phyloP scores from a whole-genome alignment of 768 basidiomycete genomes.

The Lanmaoa pseudosensibilis region DNA sequence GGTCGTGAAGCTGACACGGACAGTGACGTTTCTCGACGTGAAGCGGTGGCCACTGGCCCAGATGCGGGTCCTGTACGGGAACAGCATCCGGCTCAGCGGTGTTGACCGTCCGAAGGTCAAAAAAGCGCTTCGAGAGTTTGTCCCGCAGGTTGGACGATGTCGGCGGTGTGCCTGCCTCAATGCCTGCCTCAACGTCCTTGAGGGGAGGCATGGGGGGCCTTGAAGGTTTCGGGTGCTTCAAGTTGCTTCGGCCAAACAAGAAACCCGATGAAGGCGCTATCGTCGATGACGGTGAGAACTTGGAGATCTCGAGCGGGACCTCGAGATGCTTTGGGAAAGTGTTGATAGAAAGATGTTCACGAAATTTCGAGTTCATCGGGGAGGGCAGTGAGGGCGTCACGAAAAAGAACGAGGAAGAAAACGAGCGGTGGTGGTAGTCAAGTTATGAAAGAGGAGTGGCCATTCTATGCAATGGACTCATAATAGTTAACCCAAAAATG shows the following conservation, averaged over 20 bases:
- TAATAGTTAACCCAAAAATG: conserved; percentile 16
- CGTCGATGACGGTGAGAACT: conserved; percentile 47
- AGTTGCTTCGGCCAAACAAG: conserved; percentile 23
- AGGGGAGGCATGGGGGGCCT: background rate
- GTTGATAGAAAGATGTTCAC: conserved; percentile 31
- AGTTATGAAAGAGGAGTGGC: background rate
- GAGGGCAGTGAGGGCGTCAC: background rate
- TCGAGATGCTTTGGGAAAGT: conserved; percentile 9
- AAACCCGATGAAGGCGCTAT: conserved; percentile 30
- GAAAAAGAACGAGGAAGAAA: conserved; percentile 3
- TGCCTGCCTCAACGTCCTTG: conserved; percentile 30
- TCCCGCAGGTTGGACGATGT: conserved; percentile 29
- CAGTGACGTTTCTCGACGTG: conserved; percentile 38
- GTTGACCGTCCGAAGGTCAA: conserved; percentile 35
- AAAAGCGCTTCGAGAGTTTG: conserved; percentile 38
- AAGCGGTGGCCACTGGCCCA: conserved; percentile 40
- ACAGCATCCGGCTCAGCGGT: conserved; percentile 24
- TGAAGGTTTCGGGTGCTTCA: conserved; percentile 5
- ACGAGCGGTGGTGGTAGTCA: conserved; percentile 10
- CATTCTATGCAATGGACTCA: background rate
- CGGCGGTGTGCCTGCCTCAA: conserved; percentile 24
- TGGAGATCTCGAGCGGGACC: conserved; percentile 34
- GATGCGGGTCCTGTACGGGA: conserved; percentile 24
- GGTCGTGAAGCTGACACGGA: conserved; percentile 25
- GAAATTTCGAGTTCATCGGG: conserved; percentile 32